Conservation (phyloP, 2,329 filamentous ascomycete species). For the Neophaeococcomyces mojaviensis region DNA sequence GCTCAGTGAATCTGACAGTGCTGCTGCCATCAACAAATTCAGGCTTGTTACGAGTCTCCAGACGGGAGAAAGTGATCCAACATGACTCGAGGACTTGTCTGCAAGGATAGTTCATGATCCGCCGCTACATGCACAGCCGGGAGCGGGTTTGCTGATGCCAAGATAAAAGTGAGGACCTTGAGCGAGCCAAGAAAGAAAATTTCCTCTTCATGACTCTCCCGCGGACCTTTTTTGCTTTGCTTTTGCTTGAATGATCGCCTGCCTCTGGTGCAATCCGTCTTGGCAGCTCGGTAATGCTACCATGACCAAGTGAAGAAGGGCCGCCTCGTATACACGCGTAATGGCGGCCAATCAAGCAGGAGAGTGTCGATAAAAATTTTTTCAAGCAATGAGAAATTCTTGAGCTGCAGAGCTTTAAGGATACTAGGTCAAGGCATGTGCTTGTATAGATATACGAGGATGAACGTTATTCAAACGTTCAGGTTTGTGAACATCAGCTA, state of each 20-base stretch:
- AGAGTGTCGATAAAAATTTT: not conserved
- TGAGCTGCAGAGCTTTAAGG: not conserved
- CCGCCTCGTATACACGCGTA: not conserved
- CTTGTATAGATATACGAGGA: not conserved
- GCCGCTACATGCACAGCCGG: not conserved
- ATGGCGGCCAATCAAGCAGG: not conserved
- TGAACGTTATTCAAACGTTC: not conserved
- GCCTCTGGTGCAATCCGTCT: not conserved
- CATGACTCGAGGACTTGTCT: too few relatives aligned
- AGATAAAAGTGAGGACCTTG: slow-evolving; percentile 15
- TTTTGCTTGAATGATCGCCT: too few relatives aligned
- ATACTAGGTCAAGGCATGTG: not conserved
- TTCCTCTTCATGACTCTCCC: too few relatives aligned
- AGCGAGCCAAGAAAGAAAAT: not conserved
- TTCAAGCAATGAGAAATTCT: not conserved
- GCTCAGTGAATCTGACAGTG: too few relatives aligned
- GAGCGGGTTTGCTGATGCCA: not conserved
- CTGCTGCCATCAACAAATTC: too few relatives aligned
- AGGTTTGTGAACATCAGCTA: not conserved
- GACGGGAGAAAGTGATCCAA: too few relatives aligned
- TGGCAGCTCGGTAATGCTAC: not conserved
- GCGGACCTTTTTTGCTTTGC: too few relatives aligned
- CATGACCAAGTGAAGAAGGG: not conserved
- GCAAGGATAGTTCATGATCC: not conserved
- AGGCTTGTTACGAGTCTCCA: too few relatives aligned